Evolutionary conservation across 1,284 basidiomycete species (phyloP).

Genomic region (Thelephora terrestris): DNA sequence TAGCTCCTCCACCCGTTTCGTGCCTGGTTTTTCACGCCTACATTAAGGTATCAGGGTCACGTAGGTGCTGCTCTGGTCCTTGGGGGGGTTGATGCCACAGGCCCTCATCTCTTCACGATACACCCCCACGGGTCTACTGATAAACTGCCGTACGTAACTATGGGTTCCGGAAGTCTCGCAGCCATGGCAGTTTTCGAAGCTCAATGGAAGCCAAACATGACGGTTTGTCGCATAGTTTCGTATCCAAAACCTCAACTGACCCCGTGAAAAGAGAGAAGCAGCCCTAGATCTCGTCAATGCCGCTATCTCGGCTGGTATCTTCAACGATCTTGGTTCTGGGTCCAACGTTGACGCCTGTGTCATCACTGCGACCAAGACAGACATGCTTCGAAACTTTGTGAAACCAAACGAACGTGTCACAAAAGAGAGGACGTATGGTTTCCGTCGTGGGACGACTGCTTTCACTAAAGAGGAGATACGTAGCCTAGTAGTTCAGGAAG

Average conservation of each 20-base stretch:
- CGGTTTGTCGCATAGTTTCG: slow-evolving; percentile 33
- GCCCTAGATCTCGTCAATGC: slow-evolving; percentile 80
- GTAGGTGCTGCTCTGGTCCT: slow-evolving; percentile 94
- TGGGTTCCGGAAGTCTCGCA: slow-evolving; percentile 94
- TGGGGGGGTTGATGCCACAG: slow-evolving; percentile 91
- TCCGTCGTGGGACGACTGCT: slow-evolving; percentile 81
- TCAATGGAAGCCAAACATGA: slow-evolving; percentile 77
- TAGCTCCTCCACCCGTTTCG: slow-evolving; percentile 11
- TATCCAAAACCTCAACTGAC: slow-evolving; percentile 1
- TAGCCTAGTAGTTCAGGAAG: slow-evolving; percentile 63
- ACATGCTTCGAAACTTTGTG: slow-evolving; percentile 86
- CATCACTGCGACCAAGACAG: slow-evolving; percentile 76
- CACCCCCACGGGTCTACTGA: slow-evolving; percentile 97
- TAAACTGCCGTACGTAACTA: slow-evolving; percentile 97
- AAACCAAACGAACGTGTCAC: slow-evolving; percentile 83
- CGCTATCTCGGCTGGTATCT: slow-evolving; percentile 93
- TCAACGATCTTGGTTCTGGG: slow-evolving; percentile 98
- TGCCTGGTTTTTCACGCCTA: slow-evolving; percentile 5
- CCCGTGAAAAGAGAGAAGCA: slow-evolving; percentile 51
- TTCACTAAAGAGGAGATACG: slow-evolving; percentile 76
- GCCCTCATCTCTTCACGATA: slow-evolving; percentile 93
- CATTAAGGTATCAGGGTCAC: slow-evolving; percentile 79
- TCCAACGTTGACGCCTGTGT: slow-evolving; percentile 97
- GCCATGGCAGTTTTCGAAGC: slow-evolving; percentile 99
- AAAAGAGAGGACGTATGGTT: slow-evolving; percentile 81